Base-by-base conservation (phyloP, 202 grass and related monocot species). In the Setaria italica region DNA sequence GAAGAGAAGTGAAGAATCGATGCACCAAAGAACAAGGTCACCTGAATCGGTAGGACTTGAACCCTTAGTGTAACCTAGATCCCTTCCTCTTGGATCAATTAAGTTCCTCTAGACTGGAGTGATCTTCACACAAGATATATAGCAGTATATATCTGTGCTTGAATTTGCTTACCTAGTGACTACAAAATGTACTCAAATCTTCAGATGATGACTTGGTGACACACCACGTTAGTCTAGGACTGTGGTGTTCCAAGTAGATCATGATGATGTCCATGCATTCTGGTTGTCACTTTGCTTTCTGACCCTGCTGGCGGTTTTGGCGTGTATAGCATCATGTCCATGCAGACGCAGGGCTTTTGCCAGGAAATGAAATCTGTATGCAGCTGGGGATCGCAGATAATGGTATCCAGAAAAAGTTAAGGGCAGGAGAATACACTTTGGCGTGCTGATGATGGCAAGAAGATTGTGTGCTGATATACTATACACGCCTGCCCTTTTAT, bases 221-320 rank as follows among this genome's bases (percentile, higher is more conserved):
- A 77, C 58, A 79, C 32, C 55, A 67, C 79, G 32, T 49, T 84
- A 66, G 66, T 79, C 64, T 70, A 57, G 70, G 72, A 65, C 71
- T 45, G 41, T 50, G 67, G 20, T 78, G 64, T 72, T 48, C 49
- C 78, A 42, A 73, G 29, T 62, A 49, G 80, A 90, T 49, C 71
- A 74, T 53, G 25, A 74, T 80, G 74, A 65, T 87, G 47, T 47
- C 4, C 46, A 62, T 69, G 0, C 63, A 34, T 63, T 77, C 32
- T 66, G 56, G 81, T 81, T 87, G 85, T 71, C 85, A 81, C 55
- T 81, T 85, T 65, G 89, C 81, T 90, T 85, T 85, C 85, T 71
- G 71, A 19, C 76, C 76, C 7, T 65, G 70, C 89, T 91, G 89
- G 89, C 81, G 7, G 16, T 25, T 87, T 91, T 81, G 85, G 76